These are phyloP conservation scores for Brachypodium distachyon DNA, from an alignment of 202 grass and related monocot species.

Conservation along the genomic window DNA sequence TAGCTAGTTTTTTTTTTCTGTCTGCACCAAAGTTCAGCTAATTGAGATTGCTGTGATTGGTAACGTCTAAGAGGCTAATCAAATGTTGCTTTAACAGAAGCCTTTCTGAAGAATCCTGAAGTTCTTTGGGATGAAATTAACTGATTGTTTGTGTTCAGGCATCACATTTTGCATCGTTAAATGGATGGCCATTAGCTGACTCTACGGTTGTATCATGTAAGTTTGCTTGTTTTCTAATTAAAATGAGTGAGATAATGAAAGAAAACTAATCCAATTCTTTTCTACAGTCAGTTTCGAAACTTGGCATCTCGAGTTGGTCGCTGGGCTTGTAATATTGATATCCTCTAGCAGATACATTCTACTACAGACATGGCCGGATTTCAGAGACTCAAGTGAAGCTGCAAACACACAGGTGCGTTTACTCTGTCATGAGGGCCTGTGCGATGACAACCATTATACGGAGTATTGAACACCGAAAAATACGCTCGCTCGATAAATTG, in stretches of 20 bases:
- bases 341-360: constrained; percentile 64
- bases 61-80: background rate
- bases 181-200: constrained; percentile 57
- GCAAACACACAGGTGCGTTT: constrained; percentile 58
- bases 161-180: constrained; percentile 47
- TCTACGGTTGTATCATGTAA: constrained; percentile 42
- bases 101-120: background rate
- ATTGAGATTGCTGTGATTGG: background rate
- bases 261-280: background rate
- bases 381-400: constrained; percentile 74
- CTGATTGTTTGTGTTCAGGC: constrained; percentile 24
- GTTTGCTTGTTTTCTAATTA: too few species aligned
- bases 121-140: background rate
- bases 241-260: background rate
- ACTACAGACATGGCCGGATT: constrained; percentile 73
- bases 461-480: background rate
- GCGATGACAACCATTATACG: background rate
- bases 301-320: constrained; percentile 68
- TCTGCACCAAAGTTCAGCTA: background rate
- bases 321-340: constrained; percentile 57
- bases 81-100: background rate
- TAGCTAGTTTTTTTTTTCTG: too few species aligned
- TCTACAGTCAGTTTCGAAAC: constrained; percentile 69
- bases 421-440: background rate
- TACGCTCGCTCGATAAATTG: background rate